These are phyloP conservation scores for Monoraphidium neglectum DNA, from an alignment of 139 green algal genomes.

Conservation along the genomic window DNA sequence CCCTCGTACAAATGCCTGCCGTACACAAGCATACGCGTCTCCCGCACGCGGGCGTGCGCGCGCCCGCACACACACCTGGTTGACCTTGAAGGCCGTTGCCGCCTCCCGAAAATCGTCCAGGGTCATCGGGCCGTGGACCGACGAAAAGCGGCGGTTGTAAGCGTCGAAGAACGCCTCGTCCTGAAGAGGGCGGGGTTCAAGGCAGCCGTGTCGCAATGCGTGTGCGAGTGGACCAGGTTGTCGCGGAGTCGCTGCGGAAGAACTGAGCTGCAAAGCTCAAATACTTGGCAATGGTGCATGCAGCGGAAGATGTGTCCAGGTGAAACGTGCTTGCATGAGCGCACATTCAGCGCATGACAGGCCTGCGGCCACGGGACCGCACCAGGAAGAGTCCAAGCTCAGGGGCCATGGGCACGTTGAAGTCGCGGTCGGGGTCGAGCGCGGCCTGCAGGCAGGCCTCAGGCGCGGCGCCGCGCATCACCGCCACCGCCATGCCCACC, in stretches of 20 bases:
- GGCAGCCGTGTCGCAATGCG: not conserved
- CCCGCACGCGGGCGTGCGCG: too few relatives aligned
- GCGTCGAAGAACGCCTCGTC: conserved; percentile 67
- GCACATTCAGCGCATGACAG: not conserved
- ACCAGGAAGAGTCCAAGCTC: conserved; percentile 87
- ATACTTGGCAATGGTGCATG: not conserved
- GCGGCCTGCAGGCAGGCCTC: conserved; percentile 49
- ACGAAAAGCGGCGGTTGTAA: conserved; percentile 63
- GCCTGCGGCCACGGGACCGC: not conserved
- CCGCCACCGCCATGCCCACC: conserved; percentile 72
- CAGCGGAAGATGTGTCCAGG: not conserved
- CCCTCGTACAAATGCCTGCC: too few relatives aligned
- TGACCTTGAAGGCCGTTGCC: conserved; percentile 15
- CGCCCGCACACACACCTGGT: conserved; percentile 34
- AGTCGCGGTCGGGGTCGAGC: conserved; percentile 39
- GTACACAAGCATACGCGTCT: too few relatives aligned
- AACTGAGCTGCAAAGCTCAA: not conserved
- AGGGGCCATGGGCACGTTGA: conserved; percentile 79
- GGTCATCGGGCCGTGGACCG: conserved; percentile 21
- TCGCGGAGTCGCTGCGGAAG: not conserved
- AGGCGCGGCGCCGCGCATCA: conserved; percentile 55
- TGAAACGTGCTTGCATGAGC: not conserved
- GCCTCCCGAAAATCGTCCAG: conserved; percentile 24
- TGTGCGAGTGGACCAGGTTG: not conserved
- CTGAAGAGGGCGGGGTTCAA: not conserved